Evolutionary conservation across 805 yeast genomes (phyloP).

Genomic region (Komagataella pseudopastoris): DNA sequence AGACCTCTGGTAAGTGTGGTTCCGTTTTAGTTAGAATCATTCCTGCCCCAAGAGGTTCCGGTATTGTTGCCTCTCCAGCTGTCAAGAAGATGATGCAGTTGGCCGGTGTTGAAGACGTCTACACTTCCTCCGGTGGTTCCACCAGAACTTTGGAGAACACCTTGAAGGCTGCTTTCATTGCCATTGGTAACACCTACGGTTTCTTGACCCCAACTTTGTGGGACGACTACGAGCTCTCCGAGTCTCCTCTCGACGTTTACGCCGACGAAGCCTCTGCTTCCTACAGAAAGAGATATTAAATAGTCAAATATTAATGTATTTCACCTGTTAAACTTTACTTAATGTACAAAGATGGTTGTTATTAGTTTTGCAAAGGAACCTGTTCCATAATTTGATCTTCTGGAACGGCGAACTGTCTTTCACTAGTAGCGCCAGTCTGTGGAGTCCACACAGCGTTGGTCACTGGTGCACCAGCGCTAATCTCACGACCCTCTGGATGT

Average conservation of each 20-base stretch:
- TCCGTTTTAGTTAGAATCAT: conserved; percentile 96
- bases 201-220: conserved; percentile 99
- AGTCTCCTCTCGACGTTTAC: conserved; percentile 92
- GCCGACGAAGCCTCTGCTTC: conserved; percentile 68
- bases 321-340: conserved; percentile 2
- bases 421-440: conserved; percentile 27
- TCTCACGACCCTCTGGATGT: conserved; percentile 71
- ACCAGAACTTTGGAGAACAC: conserved; percentile 99
- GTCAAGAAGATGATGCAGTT: conserved; percentile 97
- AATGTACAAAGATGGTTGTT: background rate
- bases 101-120: conserved; percentile 99
- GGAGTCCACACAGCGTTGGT: conserved; percentile 19
- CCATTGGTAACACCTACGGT: conserved; percentile 99
- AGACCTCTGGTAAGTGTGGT: conserved; percentile 99
- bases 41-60: conserved; percentile 99
- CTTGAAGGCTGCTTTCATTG: conserved; percentile 98
- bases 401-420: conserved; percentile 66
- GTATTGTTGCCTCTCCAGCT: conserved; percentile 99
- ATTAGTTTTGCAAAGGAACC: conserved; percentile 33
- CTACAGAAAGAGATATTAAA: conserved; percentile 60
- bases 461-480: conserved; percentile 10
- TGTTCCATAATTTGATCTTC: conserved; percentile 63
- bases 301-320: conserved; percentile 7
- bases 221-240: conserved; percentile 71
- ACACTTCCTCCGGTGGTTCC: conserved; percentile 97